Evolutionary conservation across 2,329 filamentous ascomycete species (phyloP).

Genomic region (Pseudogymnoascus sp.): DNA sequence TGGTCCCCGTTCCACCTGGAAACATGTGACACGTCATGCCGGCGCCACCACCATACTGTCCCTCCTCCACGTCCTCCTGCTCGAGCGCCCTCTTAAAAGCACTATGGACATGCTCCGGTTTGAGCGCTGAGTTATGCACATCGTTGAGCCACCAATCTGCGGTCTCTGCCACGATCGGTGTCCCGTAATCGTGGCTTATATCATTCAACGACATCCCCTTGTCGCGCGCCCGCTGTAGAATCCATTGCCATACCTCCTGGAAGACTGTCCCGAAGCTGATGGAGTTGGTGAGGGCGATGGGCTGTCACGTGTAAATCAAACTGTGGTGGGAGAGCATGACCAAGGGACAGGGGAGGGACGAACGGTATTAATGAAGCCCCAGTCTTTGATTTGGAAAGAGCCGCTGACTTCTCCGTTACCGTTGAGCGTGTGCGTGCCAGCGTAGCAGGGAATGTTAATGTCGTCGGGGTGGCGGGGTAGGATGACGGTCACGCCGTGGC

Average conservation of each 20-base stretch:
- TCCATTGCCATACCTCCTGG: constrained; percentile 23
- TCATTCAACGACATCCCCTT: constrained; percentile 15
- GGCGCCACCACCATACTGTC: constrained; percentile 57
- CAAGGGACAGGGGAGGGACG: neutral
- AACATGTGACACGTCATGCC: constrained; percentile 59
- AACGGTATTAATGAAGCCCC: constrained; percentile 25
- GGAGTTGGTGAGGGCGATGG: constrained; percentile 31
- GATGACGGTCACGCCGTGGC: constrained; percentile 24
- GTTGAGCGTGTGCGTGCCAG: constrained; percentile 23
- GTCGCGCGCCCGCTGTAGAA: constrained; percentile 15
- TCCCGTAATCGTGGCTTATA: constrained; percentile 25
- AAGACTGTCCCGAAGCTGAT: constrained; percentile 30
- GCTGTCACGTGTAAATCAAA: constrained; percentile 14
- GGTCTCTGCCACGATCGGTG: constrained; percentile 52
- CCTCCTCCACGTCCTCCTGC: constrained; percentile 45
- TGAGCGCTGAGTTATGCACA: constrained; percentile 45
- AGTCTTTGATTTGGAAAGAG: constrained; percentile 23
- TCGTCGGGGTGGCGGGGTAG: constrained; percentile 22
- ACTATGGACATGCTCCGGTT: constrained; percentile 42
- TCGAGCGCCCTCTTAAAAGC: constrained; percentile 44
- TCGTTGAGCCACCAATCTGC: constrained; percentile 56
- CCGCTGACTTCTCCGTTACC: constrained; percentile 26
- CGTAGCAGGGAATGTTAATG: constrained; percentile 24
- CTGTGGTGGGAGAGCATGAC: neutral
- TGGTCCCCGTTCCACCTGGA: constrained; percentile 58